Conservation (phyloP, 2,329 filamentous ascomycete genomes). For the Botrytis deweyae region DNA sequence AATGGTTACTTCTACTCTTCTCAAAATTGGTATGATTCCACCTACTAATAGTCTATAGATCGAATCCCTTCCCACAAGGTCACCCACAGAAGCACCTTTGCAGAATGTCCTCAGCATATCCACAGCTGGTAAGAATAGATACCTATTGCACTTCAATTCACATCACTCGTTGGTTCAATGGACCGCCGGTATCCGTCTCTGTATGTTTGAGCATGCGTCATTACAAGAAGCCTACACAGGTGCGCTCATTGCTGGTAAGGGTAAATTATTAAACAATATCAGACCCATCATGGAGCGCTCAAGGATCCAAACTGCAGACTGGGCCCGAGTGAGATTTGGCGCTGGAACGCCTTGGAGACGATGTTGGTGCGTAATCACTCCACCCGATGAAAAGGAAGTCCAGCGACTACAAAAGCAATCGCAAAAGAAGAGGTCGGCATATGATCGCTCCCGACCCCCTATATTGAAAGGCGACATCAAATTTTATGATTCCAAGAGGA, state of each 20-base stretch:
- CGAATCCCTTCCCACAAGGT: constrained; percentile 83
- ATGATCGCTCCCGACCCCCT: constrained; percentile 69
- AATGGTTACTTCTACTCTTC: constrained; percentile 64
- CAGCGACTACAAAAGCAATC: constrained; percentile 78
- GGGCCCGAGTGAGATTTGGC: constrained; percentile 92
- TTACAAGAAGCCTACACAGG: constrained; percentile 97
- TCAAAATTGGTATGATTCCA: constrained; percentile 24
- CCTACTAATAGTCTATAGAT: constrained; percentile 54
- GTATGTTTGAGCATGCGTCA: constrained; percentile 91
- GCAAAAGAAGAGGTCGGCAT: constrained; percentile 78
- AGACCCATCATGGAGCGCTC: constrained; percentile 81
- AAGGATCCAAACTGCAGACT: constrained; percentile 77
- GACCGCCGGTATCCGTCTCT: constrained; percentile 89
- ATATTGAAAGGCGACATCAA: constrained; percentile 84
- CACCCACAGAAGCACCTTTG: constrained; percentile 72
- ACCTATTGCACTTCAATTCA: constrained; percentile 94
- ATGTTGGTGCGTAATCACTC: constrained; percentile 93
- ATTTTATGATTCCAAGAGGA: constrained; percentile 89
- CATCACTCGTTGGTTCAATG: constrained; percentile 91
- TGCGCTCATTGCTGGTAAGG: constrained; percentile 91
- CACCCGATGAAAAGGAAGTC: constrained; percentile 90
- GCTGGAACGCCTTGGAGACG: constrained; percentile 94
- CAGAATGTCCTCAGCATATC: constrained; percentile 96
- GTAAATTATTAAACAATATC: constrained; percentile 85
- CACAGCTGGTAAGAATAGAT: constrained; percentile 92